Percentiles rank a stretch among this genome's conserved stretches.
Conservation (phyloP, 495 filamentous ascomycete species). For the Penicillium lagena region DNA sequence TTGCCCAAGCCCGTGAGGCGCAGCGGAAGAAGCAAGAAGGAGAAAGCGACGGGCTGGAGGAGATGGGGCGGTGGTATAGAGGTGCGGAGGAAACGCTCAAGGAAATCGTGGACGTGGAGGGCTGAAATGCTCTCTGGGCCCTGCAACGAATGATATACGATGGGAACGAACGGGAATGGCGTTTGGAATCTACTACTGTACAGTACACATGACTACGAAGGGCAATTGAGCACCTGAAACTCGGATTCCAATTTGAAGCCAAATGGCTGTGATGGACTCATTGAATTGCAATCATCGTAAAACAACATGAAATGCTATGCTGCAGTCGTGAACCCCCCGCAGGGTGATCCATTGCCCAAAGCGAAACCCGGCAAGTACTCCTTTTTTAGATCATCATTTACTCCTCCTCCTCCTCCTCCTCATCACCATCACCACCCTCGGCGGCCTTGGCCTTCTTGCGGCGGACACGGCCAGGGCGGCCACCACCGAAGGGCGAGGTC, state of each 20-base stretch:
- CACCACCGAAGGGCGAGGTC: slow-evolving; percentile 94
- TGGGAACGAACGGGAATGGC: slow-evolving; percentile 13
- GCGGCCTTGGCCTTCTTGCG: slow-evolving; percentile 99
- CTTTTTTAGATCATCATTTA: slow-evolving; percentile 30
- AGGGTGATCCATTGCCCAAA: slow-evolving; percentile 27
- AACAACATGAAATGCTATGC: slow-evolving; percentile 40
- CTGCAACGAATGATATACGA: not conserved
- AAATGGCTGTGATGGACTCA: slow-evolving; percentile 34
- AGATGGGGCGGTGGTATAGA: slow-evolving; percentile 75
- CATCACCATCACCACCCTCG: slow-evolving; percentile 80
- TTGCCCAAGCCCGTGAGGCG: slow-evolving; percentile 71
- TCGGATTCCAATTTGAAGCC: slow-evolving; percentile 32
- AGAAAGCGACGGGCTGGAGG: slow-evolving; percentile 73
- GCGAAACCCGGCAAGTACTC: slow-evolving; percentile 40
- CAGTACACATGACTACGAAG: slow-evolving; percentile 5
- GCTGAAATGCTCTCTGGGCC: slow-evolving; percentile 1
- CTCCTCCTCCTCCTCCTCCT: slow-evolving; percentile 88
- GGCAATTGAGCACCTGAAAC: slow-evolving; percentile 3
- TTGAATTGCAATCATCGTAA: slow-evolving; percentile 26
- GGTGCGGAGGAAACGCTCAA: slow-evolving; percentile 63
- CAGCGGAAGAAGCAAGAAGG: slow-evolving; percentile 68
- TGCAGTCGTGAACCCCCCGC: slow-evolving; percentile 37
- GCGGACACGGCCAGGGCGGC: slow-evolving; percentile 89
- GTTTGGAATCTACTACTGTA: slow-evolving; percentile 12
- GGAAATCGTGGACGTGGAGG: slow-evolving; percentile 52